phyloP scores from a whole-genome alignment of 2,329 filamentous ascomycete species.

The Aspergillus tamarii region DNA sequence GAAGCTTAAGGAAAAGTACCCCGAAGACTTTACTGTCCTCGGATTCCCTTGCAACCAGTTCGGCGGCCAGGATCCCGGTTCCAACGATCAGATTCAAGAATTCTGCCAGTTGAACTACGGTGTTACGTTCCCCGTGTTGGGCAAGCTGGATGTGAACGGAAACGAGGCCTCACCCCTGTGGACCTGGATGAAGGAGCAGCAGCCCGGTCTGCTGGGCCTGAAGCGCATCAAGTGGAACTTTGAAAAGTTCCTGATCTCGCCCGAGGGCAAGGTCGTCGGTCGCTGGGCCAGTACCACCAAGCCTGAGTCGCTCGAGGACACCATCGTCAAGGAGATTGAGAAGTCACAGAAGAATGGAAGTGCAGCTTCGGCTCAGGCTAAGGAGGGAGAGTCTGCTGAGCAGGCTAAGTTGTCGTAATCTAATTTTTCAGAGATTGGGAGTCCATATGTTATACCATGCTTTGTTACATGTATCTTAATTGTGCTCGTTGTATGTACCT shows the following conservation, averaged over 20 bases:
- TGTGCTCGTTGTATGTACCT: background rate
- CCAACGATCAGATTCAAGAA: slow-evolving; percentile 75
- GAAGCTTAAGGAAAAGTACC: slow-evolving; percentile 68
- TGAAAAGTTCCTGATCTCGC: slow-evolving; percentile 92
- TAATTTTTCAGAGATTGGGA: background rate
- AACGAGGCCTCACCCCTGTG: slow-evolving; percentile 77
- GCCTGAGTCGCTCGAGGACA: slow-evolving; percentile 76
- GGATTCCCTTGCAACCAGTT: slow-evolving; percentile 99
- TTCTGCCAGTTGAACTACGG: slow-evolving; percentile 95
- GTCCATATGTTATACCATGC: slow-evolving; percentile 16
- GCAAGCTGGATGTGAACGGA: slow-evolving; percentile 94
- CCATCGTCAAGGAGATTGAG: slow-evolving; percentile 74
- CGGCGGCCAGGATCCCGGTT: slow-evolving; percentile 83
- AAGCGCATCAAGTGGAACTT: slow-evolving; percentile 99
- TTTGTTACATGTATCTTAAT: slow-evolving; percentile 11
- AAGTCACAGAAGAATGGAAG: slow-evolving; percentile 50
- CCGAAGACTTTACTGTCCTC: slow-evolving; percentile 79
- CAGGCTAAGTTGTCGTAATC: slow-evolving; percentile 28
- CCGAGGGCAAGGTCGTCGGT: slow-evolving; percentile 81
- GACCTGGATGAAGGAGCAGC: slow-evolving; percentile 71
- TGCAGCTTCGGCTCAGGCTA: slow-evolving; percentile 26
- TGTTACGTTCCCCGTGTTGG: slow-evolving; percentile 86
- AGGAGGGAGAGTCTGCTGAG: slow-evolving; percentile 20
- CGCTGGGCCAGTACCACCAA: slow-evolving; percentile 88
- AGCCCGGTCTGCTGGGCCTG: slow-evolving; percentile 82